Evolutionary conservation across 345 rosid genomes (phyloP).

Genomic region (Linum trigynum): DNA sequence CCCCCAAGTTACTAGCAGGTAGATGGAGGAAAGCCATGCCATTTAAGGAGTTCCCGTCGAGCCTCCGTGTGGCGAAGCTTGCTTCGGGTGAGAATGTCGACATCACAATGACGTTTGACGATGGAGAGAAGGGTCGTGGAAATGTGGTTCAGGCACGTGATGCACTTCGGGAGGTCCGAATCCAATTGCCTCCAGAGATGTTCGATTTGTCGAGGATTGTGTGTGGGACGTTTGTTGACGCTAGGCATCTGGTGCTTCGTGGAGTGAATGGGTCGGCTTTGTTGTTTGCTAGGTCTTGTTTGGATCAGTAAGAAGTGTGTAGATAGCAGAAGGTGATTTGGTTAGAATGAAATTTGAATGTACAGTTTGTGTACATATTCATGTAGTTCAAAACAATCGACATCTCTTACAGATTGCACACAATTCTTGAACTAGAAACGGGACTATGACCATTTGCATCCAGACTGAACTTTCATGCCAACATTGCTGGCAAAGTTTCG

Average conservation of each 20-base stretch:
- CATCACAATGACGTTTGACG: constrained; percentile 39
- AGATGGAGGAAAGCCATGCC: constrained; percentile 73
- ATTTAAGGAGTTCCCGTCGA: constrained; percentile 68
- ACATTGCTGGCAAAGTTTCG: no score
- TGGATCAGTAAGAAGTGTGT: constrained; percentile 12
- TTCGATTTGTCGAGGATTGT: constrained; percentile 72
- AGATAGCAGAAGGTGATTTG: constrained; percentile 5
- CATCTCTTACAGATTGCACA: no score
- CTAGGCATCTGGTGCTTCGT: constrained; percentile 64
- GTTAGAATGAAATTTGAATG: neutral
- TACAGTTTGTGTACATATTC: neutral
- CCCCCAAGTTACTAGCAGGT: constrained; percentile 44
- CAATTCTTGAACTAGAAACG: no score
- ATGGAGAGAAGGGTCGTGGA: constrained; percentile 34
- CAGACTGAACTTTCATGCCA: no score
- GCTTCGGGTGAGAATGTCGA: constrained; percentile 39
- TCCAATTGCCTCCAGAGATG: constrained; percentile 73
- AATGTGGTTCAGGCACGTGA: constrained; percentile 34
- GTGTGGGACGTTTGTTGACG: constrained; percentile 72
- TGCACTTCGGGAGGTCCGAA: constrained; percentile 58
- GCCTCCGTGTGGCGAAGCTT: constrained; percentile 79
- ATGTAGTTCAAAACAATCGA: no score
- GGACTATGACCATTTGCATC: no score
- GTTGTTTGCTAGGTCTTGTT: constrained; percentile 50
- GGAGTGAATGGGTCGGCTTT: constrained; percentile 82